These are phyloP conservation scores for Lanmaoa pseudosensibilis DNA, from an alignment of 768 basidiomycete species.

Conservation along the genomic window DNA sequence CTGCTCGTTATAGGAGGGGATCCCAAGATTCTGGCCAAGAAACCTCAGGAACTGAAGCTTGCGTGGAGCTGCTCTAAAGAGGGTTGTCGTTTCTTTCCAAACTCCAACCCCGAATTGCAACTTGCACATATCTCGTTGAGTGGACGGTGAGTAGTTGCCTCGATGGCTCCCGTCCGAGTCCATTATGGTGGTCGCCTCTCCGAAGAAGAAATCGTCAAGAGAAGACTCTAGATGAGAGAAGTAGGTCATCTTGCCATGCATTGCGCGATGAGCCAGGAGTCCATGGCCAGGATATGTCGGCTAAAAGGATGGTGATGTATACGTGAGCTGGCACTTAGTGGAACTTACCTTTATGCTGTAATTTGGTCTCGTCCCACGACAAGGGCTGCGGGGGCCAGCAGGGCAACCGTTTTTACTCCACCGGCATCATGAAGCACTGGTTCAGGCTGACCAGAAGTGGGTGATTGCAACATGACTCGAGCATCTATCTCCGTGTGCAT, in stretches of 20 bases:
- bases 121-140: background rate
- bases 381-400: background rate
- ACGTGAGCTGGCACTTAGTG: background rate
- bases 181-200: background rate
- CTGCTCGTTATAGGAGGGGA: background rate
- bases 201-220: constrained; percentile 14
- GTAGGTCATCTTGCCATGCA: constrained; percentile 14
- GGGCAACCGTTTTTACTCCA: background rate
- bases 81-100: background rate
- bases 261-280: constrained; percentile 10
- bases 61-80: constrained; percentile 4
- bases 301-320: background rate
- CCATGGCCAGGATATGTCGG: background rate
- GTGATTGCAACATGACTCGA: background rate
- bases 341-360: background rate
- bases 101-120: background rate
- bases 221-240: constrained; percentile 17
- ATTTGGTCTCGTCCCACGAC: background rate
- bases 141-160: background rate
- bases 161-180: background rate
- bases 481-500: no score
- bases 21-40: constrained; percentile 6
- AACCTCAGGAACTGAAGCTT: constrained; percentile 8
- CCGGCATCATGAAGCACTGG: background rate
- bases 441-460: background rate